Base-by-base conservation (phyloP, 768 basidiomycete genomes). In the Mycena galopus region DNA sequence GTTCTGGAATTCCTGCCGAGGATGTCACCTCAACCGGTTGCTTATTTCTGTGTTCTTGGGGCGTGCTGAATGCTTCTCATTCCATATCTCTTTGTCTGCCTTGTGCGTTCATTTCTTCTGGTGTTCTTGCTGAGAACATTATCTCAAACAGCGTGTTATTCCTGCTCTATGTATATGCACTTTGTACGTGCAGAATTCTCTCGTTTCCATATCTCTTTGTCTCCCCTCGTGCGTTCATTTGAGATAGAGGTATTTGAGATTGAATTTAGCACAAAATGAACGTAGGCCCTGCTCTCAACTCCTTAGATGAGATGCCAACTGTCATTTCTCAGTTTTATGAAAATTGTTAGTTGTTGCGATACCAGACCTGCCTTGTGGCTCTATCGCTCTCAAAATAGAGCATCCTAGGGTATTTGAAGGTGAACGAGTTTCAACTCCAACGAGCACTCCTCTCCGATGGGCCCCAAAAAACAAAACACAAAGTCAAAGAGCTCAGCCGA, bases 171-270 rank as follows among this genome's bases (percentile, higher is more conserved):
- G n/a, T 50, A 50, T 23, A 23, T 50, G 21, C 47, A 23, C n/a
- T 50, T 50, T 50, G 19, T 16, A 50, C 12, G n/a, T 50, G n/a
- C 47, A 6, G n/a, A 23, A 50, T 7, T 50, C 42, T 50, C n/a
- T 50, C 47, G n/a, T 53, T 53, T 53, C 29, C 51, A 53, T 53
- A 53, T 53, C 51, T 53, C 27, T 53, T 53, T 29, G 25, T 53
- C 51, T n/a, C 29, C 25, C 51, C 51, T 53, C 27, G 25, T 29
- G 51, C 51, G 27, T 53, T 12, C 25, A 27, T 53, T 53, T 4
- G 16, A 53, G 51, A 53, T 53, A 53, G 29, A 53, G 12, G 27
- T 11, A 53, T 53, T 17, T 53, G 51, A 25, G 29, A 17, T 53
- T 53, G 23, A 53, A 53, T 29, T 53, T 29, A 53, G 51, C 23